These are phyloP conservation scores for Podila minutissima DNA, from an alignment of 192 early-diverging fungal genomes.

Conservation along the genomic window DNA sequence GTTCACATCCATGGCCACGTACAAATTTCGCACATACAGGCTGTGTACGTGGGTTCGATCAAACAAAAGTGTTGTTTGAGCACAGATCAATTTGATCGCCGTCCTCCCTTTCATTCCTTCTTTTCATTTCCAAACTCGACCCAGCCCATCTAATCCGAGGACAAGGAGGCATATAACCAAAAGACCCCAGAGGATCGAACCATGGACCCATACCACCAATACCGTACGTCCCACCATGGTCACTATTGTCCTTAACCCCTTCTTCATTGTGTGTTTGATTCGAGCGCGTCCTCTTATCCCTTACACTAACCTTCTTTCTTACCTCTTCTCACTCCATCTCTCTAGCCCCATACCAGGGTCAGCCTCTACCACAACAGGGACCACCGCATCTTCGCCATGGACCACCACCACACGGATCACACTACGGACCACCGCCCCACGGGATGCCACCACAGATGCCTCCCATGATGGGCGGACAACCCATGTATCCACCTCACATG, in stretches of 20 bases:
- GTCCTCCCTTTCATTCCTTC: too few relatives aligned
- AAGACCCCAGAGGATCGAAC: not conserved
- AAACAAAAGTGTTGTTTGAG: too few relatives aligned
- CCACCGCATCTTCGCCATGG: constrained; percentile 31
- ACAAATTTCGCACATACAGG: not conserved
- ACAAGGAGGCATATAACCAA: not conserved
- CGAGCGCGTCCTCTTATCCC: not conserved
- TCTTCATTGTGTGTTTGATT: not conserved
- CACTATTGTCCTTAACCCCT: not conserved
- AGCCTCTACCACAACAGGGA: constrained; percentile 4
- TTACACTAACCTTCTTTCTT: not conserved
- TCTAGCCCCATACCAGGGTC: constrained; percentile 22
- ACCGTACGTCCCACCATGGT: constrained; percentile 15
- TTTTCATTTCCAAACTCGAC: too few relatives aligned
- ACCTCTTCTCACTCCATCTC: not conserved
- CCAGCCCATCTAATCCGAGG: not conserved
- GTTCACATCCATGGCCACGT: not conserved
- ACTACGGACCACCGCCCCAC: constrained; percentile 20
- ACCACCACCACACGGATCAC: constrained; percentile 15
- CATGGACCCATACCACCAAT: constrained; percentile 50
- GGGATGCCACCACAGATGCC: constrained; percentile 2
- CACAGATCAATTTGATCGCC: too few relatives aligned
- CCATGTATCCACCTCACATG: constrained; percentile 1
- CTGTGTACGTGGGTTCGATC: not conserved
- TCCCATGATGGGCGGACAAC: not conserved